Evolutionary conservation across 2,329 filamentous ascomycete species (phyloP).

Genomic region (Venturia effusa): DNA sequence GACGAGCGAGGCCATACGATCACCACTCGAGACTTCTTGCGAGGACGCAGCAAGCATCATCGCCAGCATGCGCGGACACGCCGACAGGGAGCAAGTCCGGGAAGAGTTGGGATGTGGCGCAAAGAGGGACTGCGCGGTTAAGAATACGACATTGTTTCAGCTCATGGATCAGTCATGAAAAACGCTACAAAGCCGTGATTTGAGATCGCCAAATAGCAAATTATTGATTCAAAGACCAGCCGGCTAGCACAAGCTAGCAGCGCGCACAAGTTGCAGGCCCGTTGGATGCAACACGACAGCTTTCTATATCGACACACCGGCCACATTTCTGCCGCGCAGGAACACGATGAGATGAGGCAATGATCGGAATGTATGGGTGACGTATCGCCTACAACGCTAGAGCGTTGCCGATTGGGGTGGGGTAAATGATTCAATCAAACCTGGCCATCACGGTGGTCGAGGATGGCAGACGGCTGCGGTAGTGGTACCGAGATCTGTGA

Average conservation of each 20-base stretch:
- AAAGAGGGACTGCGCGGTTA: slow-evolving; percentile 5
- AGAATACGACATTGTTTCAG: slow-evolving; percentile 7
- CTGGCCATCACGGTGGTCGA: background rate
- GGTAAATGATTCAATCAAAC: background rate
- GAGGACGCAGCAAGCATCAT: slow-evolving; percentile 11
- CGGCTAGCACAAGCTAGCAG: background rate
- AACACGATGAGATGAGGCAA: background rate
- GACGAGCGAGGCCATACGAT: background rate
- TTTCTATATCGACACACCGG: background rate
- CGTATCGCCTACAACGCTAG: background rate
- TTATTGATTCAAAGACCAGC: background rate
- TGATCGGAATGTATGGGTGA: background rate
- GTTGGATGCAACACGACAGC: background rate
- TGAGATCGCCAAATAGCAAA: background rate
- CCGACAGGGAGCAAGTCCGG: slow-evolving; percentile 8
- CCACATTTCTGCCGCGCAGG: background rate
- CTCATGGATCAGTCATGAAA: slow-evolving; percentile 8
- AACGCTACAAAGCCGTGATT: background rate
- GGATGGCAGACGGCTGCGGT: background rate
- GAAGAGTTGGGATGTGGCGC: slow-evolving; percentile 6
- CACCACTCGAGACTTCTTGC: slow-evolving; percentile 5
- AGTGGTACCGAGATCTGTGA: background rate
- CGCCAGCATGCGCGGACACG: slow-evolving; percentile 8
- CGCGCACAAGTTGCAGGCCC: background rate
- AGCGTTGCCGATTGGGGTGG: background rate